Percentiles rank a stretch among this genome's conserved stretches.
phyloP scores from a whole-genome alignment of 2,329 filamentous ascomycete species.

The Epichloe festucae region DNA sequence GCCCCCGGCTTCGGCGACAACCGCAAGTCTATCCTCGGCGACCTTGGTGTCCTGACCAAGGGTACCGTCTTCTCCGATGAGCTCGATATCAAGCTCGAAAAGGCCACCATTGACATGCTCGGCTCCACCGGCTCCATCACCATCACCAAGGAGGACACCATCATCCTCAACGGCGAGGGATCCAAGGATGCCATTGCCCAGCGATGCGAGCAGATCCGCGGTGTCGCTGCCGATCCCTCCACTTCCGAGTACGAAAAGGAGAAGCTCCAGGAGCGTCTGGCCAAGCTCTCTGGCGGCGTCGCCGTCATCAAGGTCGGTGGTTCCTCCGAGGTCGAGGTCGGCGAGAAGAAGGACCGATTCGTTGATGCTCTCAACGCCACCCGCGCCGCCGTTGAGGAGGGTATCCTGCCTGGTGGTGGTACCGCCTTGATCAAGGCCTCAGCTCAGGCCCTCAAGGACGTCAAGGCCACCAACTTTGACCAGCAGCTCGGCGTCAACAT shows the following conservation, averaged over 20 bases:
- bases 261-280: conserved; percentile 99
- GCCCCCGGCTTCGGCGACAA: conserved; percentile 97
- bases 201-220: conserved; percentile 98
- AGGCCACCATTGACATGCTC: conserved; percentile 90
- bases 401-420: conserved; percentile 96
- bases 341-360: conserved; percentile 99
- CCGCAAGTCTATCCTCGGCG: conserved; percentile 98
- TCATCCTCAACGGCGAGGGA: conserved; percentile 93
- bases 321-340: conserved; percentile 93
- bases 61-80: conserved; percentile 96
- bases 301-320: conserved; percentile 99
- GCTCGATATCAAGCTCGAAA: conserved; percentile 98
- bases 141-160: conserved; percentile 99
- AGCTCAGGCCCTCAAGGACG: conserved; percentile 65
- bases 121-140: conserved; percentile 96
- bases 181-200: conserved; percentile 87
- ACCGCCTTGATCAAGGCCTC: conserved; percentile 97
- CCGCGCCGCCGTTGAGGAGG: conserved; percentile 95
- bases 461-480: conserved; percentile 94
- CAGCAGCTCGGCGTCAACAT: conserved; percentile 97
- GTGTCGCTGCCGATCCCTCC: conserved; percentile 83
- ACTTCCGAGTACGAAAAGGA: conserved; percentile 99
- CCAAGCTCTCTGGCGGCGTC: conserved; percentile 97
- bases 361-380: conserved; percentile 97
- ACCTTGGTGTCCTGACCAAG: conserved; percentile 91